Evolutionary conservation across 1,284 basidiomycete genomes (phyloP).

Genomic region (Ceratobasidium sp.): DNA sequence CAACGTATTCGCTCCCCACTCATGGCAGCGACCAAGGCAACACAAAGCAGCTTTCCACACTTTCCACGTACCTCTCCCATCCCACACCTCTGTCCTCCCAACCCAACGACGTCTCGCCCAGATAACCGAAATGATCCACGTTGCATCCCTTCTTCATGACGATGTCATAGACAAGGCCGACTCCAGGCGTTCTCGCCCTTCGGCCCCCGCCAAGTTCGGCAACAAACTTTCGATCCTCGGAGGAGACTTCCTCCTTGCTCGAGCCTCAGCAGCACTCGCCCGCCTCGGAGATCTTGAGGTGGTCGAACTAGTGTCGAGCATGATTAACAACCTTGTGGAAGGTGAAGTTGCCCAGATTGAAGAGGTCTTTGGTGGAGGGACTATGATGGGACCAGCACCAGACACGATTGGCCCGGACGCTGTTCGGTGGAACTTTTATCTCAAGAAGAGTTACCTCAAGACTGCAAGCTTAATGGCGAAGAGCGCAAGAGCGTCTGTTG

Average conservation of each 20-base stretch:
- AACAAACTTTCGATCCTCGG: slow-evolving; percentile 95
- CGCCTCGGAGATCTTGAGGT: slow-evolving; percentile 88
- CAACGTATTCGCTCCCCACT: slow-evolving; percentile 30
- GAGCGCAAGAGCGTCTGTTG: slow-evolving; percentile 84
- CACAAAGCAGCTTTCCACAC: background rate
- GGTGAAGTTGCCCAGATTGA: slow-evolving; percentile 93
- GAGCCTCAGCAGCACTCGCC: slow-evolving; percentile 87
- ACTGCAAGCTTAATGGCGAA: slow-evolving; percentile 97
- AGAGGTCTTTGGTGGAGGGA: slow-evolving; percentile 48
- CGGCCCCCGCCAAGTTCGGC: slow-evolving; percentile 89
- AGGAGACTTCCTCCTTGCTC: slow-evolving; percentile 94
- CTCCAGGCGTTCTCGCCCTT: slow-evolving; percentile 81
- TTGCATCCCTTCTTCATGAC: slow-evolving; percentile 95
- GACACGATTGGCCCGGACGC: slow-evolving; percentile 47
- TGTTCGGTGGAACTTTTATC: slow-evolving; percentile 81
- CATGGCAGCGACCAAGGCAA: slow-evolving; percentile 20
- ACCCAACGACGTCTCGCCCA: slow-evolving; percentile 93
- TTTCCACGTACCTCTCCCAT: slow-evolving; percentile 26
- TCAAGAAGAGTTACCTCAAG: slow-evolving; percentile 96
- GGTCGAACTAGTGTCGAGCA: slow-evolving; percentile 90
- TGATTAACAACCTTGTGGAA: slow-evolving; percentile 95
- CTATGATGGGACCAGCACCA: slow-evolving; percentile 14
- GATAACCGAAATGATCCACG: slow-evolving; percentile 99
- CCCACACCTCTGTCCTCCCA: slow-evolving; percentile 62
- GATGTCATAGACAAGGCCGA: slow-evolving; percentile 90